A percentile compares a stretch with the other conserved stretches of the same genome.
phyloP scores from a whole-genome alignment of 2,329 filamentous ascomycete species.

The Trichocomaceae sp. region DNA sequence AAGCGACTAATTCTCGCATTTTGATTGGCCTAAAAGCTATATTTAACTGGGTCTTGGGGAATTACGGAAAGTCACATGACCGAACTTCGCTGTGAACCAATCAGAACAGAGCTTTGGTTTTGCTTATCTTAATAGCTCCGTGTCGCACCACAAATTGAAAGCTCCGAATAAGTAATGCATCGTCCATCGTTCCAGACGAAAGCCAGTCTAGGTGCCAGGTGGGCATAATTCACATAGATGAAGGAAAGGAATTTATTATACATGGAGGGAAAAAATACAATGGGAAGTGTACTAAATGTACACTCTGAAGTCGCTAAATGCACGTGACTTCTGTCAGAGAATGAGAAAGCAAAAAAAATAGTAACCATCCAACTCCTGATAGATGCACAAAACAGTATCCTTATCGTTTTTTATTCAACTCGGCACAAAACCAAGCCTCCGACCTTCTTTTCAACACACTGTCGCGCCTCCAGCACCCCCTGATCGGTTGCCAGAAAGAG shows the following conservation, averaged over 20 bases:
- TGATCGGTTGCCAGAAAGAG: conserved; percentile 71
- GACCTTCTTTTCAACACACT: conserved; percentile 71
- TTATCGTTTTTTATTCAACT: conserved; percentile 31
- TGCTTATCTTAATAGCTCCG: too few relatives aligned
- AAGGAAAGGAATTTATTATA: not conserved
- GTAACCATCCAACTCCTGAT: not conserved
- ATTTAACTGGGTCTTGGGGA: too few relatives aligned
- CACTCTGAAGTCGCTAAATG: not conserved
- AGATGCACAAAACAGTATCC: not conserved
- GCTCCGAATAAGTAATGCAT: not conserved
- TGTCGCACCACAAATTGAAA: too few relatives aligned
- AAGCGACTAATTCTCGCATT: too few relatives aligned
- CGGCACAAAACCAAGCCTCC: conserved; percentile 77
- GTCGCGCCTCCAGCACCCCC: conserved; percentile 73
- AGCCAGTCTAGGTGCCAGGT: not conserved
- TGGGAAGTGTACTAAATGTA: not conserved
- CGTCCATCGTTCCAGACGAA: not conserved
- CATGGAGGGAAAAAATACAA: not conserved
- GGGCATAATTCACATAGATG: not conserved
- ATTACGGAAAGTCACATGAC: too few relatives aligned
- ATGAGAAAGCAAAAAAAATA: not conserved
- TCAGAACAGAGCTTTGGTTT: too few relatives aligned
- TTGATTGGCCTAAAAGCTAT: too few relatives aligned
- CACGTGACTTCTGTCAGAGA: not conserved
- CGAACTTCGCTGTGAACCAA: too few relatives aligned